Percentiles rank a stretch among this genome's conserved stretches.
These are phyloP conservation scores for Pterocarpus santalinus DNA, from an alignment of 306 rosid species.

Conservation along the genomic window DNA sequence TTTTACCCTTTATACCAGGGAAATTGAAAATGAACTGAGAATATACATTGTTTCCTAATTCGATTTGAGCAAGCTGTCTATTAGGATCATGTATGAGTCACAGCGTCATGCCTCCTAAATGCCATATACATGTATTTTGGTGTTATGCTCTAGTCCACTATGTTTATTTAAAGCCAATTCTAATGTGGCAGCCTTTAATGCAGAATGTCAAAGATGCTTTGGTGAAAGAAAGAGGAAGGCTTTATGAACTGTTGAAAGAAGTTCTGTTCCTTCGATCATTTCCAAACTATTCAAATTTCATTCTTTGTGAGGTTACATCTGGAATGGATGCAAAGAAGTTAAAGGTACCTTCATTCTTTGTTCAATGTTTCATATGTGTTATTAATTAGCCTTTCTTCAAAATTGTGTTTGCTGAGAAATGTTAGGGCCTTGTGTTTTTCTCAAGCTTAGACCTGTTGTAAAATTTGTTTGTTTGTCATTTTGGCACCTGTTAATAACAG, in stretches of 20 bases:
- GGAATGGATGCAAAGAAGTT: constrained; percentile 90
- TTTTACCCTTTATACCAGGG: background rate
- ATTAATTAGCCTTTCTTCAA: background rate
- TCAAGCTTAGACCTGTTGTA: background rate
- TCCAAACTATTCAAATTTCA: constrained; percentile 93
- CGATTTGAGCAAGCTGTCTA: background rate
- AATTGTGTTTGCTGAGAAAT: background rate
- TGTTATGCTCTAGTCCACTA: background rate
- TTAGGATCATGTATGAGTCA: background rate
- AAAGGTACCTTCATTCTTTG: constrained; percentile 63
- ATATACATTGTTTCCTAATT: too few species aligned
- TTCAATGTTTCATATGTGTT: constrained; percentile 9
- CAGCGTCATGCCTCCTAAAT: background rate
- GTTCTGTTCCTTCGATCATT: constrained; percentile 82
- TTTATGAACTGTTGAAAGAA: constrained; percentile 70
- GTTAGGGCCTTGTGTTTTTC: background rate
- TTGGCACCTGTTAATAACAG: background rate
- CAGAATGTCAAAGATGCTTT: constrained; percentile 87
- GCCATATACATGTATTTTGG: background rate
- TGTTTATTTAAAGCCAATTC: background rate
- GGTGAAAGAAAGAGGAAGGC: constrained; percentile 84
- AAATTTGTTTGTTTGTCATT: too few species aligned
- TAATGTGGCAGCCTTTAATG: background rate
- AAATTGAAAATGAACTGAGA: constrained; percentile 35
- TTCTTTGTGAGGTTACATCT: constrained; percentile 85